These are phyloP conservation scores for Arthrobotrys sphaeroides DNA, from an alignment of 2,329 filamentous ascomycete genomes.

Conservation along the genomic window DNA sequence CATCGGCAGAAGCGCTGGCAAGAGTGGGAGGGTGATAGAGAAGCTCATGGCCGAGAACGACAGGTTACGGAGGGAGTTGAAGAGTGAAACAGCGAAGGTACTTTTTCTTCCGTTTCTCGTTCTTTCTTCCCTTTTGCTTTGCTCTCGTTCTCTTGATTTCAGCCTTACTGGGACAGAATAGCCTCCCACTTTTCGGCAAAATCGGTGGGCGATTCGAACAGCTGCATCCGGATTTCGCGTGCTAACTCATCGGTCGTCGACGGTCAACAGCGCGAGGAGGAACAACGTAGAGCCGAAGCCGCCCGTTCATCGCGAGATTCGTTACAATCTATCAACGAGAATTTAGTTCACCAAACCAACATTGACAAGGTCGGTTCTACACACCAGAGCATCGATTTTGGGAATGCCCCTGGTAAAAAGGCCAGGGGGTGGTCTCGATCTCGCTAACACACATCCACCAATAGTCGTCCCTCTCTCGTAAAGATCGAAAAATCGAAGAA, in stretches of 20 bases:
- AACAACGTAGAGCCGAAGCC: conserved; percentile 58
- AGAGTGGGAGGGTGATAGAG: conserved; percentile 82
- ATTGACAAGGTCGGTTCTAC: conserved; percentile 56
- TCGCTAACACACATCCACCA: background rate
- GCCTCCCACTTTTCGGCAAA: background rate
- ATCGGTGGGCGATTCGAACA: background rate
- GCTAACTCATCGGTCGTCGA: conserved; percentile 16
- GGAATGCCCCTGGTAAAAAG: background rate
- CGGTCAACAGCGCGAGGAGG: conserved; percentile 55
- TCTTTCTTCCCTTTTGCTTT: background rate
- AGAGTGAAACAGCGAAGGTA: conserved; percentile 66
- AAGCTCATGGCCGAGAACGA: conserved; percentile 83
- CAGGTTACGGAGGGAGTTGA: conserved; percentile 76
- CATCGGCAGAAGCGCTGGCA: conserved; percentile 64
- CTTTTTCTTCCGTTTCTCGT: background rate
- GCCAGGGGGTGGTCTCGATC: background rate
- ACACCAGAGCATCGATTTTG: background rate
- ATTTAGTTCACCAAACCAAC: conserved; percentile 58
- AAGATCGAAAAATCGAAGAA: conserved; percentile 58
- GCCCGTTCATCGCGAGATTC: conserved; percentile 58
- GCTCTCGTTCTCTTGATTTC: background rate
- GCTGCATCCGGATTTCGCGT: background rate
- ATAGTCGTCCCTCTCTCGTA: conserved; percentile 56
- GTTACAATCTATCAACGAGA: conserved; percentile 58
- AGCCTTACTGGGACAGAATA: background rate